phyloP scores from a whole-genome alignment of 257 asterid genomes.

The Fraxinus quadrangulata region DNA sequence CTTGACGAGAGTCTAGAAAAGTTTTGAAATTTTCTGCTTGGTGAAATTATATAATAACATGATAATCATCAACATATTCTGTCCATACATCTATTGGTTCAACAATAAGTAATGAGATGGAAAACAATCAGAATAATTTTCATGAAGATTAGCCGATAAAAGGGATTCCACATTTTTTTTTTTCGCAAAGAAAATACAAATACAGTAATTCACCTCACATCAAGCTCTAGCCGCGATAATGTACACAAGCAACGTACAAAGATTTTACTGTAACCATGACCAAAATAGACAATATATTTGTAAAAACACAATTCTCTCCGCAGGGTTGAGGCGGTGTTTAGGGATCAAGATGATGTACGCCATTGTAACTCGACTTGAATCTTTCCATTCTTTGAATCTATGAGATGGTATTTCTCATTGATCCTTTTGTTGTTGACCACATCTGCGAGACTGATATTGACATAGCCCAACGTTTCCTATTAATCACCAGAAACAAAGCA shows the following conservation, averaged over 20 bases:
- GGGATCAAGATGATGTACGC: slow-evolving; percentile 51
- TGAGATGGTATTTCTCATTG: slow-evolving; percentile 59
- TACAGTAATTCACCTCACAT: neutral
- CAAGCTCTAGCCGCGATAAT: neutral
- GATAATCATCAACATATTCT: too few relatives aligned
- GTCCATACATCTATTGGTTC: too few relatives aligned
- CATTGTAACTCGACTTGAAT: slow-evolving; percentile 65
- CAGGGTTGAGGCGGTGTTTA: neutral
- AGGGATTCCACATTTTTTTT: neutral
- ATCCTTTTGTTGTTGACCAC: slow-evolving; percentile 57
- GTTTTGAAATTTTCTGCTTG: too few relatives aligned
- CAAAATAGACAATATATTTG: neutral
- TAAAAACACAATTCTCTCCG: neutral
- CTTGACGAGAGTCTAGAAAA: too few relatives aligned
- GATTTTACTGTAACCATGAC: neutral
- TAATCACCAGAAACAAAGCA: neutral
- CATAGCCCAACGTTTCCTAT: slow-evolving; percentile 59
- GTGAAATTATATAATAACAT: too few relatives aligned
- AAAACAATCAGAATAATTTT: too few relatives aligned
- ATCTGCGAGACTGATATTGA: slow-evolving; percentile 54
- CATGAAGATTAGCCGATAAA: neutral
- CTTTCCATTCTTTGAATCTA: slow-evolving; percentile 60
- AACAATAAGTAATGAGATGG: too few relatives aligned
- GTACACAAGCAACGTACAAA: neutral
- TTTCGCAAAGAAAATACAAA: neutral